These are phyloP conservation scores for Fusarium longipes DNA, from an alignment of 2,329 filamentous ascomycete genomes.

Conservation along the genomic window DNA sequence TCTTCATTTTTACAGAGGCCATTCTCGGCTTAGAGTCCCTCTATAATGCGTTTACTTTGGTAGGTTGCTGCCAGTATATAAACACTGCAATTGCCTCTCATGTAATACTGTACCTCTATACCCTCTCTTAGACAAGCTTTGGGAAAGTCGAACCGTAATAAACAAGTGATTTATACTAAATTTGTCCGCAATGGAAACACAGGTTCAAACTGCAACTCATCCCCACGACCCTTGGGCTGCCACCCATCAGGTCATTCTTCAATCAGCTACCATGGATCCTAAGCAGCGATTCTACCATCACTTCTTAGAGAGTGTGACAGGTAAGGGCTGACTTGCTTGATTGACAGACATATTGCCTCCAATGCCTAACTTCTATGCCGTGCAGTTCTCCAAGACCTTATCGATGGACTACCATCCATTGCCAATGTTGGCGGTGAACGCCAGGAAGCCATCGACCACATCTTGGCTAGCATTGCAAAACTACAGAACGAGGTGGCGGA, in stretches of 20 bases:
- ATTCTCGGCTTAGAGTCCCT: conserved; percentile 7
- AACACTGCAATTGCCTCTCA: conserved; percentile 2
- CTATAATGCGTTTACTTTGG: conserved; percentile 4
- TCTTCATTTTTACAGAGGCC: conserved; percentile 23
- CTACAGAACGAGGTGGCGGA: conserved; percentile 88
- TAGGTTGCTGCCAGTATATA: conserved; percentile 9
- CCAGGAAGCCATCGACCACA: conserved; percentile 82
- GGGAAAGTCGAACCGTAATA: background rate
- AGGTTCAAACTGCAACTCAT: conserved; percentile 33
- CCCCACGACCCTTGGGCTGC: conserved; percentile 40
- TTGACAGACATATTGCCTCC: background rate
- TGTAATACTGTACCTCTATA: background rate
- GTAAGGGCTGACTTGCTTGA: conserved; percentile 58
- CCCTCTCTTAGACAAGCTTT: background rate
- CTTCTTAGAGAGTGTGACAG: conserved; percentile 79
- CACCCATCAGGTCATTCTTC: conserved; percentile 42
- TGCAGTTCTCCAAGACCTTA: conserved; percentile 79
- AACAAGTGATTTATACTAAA: conserved; percentile 30
- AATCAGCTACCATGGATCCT: conserved; percentile 50
- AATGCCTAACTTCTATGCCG: conserved; percentile 6
- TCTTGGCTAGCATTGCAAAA: conserved; percentile 80
- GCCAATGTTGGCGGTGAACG: conserved; percentile 76
- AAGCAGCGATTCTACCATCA: conserved; percentile 88
- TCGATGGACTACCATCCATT: conserved; percentile 73
- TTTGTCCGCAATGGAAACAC: conserved; percentile 42